Base-by-base conservation (phyloP, 208 protist genomes). In the Leishmania gerbilli region DNA sequence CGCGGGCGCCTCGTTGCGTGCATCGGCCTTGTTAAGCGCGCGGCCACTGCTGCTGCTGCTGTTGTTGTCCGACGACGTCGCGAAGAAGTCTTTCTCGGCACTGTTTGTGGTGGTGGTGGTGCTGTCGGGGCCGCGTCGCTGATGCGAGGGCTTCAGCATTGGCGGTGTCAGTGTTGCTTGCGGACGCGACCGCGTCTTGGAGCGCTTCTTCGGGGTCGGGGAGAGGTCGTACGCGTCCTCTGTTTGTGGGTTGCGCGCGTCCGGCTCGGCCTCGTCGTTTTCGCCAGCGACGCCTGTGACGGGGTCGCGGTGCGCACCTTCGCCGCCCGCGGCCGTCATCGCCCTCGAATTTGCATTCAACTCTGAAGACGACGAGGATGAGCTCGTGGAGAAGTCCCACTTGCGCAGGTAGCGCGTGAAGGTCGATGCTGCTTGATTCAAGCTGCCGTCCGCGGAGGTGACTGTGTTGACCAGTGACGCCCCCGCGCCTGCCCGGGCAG, bases 131-230 rank as follows among this genome's bases (percentile, higher is more conserved):
- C 76, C 8, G n/a, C 51, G 49, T 11, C 45, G 51, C 40, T 27
- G 45, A 51, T n/a, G 71, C 37, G 60, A 8, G n/a, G 37, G 15
- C 8, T 13, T 27, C 67, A 17, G 11, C 74, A 8, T 60, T 51
- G 62, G 45, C 82, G 47, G 60, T n/a, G 13, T 6, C 47, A 40
- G 31, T 72, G 37, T 11, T 11, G 37, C 64, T 7, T 69, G 64
- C n/a, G 75, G 77, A 51, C 79, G 84, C 53, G 87, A 82, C 34
- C 81, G 86, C 74, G 89, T 92, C 76, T 84, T 89, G 60, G 89
- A 92, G n/a, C 89, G 89, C 74, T 90, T 85, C 87, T 90, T 92
- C 45, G 89, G 89, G 8, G 89, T 90, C 17, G 87, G 89, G 17
- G 86, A 89, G 40, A 84, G 34, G 76, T 91, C 84, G 40, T 84